Percentiles rank a stretch among this genome's conserved stretches.
Evolutionary conservation across 768 basidiomycete genomes (phyloP).

Genomic region (button mushroom (Agaricus bisporus)): DNA sequence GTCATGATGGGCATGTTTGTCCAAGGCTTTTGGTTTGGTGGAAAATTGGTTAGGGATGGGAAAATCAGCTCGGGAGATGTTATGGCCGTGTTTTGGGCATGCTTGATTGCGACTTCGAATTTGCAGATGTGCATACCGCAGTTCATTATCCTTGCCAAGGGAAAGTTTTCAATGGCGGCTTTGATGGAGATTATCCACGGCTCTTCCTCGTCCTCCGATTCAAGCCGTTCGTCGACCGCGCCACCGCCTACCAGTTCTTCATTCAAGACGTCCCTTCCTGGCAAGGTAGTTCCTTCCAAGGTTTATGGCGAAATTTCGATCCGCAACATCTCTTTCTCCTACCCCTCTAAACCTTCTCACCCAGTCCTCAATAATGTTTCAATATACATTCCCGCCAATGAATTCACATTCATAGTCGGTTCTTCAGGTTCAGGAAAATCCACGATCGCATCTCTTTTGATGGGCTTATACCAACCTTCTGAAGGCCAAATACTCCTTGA

Average conservation of each 20-base stretch:
- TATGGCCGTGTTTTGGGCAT: constrained; percentile 98
- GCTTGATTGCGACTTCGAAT: constrained; percentile 83
- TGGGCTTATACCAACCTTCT: constrained; percentile 68
- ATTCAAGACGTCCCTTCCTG: constrained; percentile 34
- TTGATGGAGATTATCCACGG: constrained; percentile 55
- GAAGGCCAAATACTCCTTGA: constrained; percentile 69
- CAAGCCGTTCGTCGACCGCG: constrained; percentile 21
- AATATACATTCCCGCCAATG: constrained; percentile 65
- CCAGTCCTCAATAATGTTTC: constrained; percentile 62
- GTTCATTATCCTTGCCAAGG: constrained; percentile 70
- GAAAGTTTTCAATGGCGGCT: constrained; percentile 74
- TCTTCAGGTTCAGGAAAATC: constrained; percentile 91
- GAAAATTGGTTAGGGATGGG: constrained; percentile 79
- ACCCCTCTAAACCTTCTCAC: constrained; percentile 71
- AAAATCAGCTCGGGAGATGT: constrained; percentile 67
- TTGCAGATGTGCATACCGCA: constrained; percentile 85
- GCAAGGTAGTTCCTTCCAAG: constrained; percentile 56
- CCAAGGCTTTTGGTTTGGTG: constrained; percentile 94
- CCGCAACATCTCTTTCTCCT: constrained; percentile 71
- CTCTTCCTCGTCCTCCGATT: constrained; percentile 16
- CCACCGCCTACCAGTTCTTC: constrained; percentile 41
- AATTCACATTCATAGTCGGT: constrained; percentile 89
- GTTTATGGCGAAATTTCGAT: constrained; percentile 77
- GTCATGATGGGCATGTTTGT: constrained; percentile 91
- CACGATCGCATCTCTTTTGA: constrained; percentile 77